Evolutionary conservation across 208 protist species (phyloP), one percentile per base, ranked within the genome.

Genomic region (Jaenimonas drosophilae): DNA sequence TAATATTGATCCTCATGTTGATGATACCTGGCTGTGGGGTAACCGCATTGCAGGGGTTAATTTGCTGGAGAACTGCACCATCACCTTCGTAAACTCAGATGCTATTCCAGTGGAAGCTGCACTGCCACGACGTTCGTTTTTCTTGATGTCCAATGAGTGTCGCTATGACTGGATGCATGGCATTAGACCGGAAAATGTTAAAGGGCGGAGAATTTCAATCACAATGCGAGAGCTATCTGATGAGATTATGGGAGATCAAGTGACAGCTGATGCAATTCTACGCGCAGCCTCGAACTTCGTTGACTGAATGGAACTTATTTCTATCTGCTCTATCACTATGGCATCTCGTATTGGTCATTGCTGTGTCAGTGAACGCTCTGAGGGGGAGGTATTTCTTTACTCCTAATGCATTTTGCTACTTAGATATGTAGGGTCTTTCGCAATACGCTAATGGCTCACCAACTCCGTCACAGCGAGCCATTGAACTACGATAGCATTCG

Each of bases 11-110:
- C 80, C 83, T 11, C 87, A 95, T 29, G 58, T 95, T 24, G 87
- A 95, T 57, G 87, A 95, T 52, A 88, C 79, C 3, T 95, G 87
- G 83, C 44, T 91, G n/a, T 95, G 87, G 83, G 87, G 87, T 19
- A 57, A 83, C 33, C 63, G 87, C 23, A 79, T 95, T 49, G 75
- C 54, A 17, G 82, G 87, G 0, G 25, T 88, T 23, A 92, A 88
- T 64, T 37, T 95, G 20, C 45, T 80, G 19, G 62, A 64, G 4
- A 61, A 86, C 20, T 70, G 70, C 32, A 52, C 59, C 7, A 82
- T 95, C 51, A 90, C 83, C 0, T 95, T 95, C 63, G 79, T 94
- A n/a, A 65, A 68, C 23, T 34, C 23, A 16, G 40, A 74, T 0
- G 73, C 61, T 28, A 41, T 55, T 17, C 59, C 53, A 21, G 67